Conservation (phyloP, 2,329 filamentous ascomycete genomes). For the Nothopassalora personata region DNA sequence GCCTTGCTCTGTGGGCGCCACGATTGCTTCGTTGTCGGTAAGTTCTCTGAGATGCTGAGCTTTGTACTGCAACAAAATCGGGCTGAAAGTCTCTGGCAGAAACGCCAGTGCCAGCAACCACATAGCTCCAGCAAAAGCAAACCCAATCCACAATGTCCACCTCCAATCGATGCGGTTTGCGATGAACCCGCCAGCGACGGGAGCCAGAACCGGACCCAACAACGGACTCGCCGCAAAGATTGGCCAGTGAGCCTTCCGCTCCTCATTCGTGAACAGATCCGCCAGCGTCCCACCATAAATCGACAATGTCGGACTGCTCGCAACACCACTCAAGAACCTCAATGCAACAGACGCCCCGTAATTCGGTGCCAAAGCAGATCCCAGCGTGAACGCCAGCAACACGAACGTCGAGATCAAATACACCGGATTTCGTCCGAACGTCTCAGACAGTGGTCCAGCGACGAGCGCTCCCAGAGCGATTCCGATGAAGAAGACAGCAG, state of each 20-base stretch:
- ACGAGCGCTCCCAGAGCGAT: slow-evolving; percentile 31
- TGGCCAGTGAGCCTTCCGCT: slow-evolving; percentile 21
- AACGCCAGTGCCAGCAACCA: slow-evolving; percentile 33
- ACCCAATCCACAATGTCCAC: slow-evolving; percentile 42
- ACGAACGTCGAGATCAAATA: slow-evolving; percentile 19
- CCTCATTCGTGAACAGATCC: slow-evolving; percentile 19
- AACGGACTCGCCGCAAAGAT: not conserved
- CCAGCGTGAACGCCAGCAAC: slow-evolving; percentile 16
- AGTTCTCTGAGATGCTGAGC: slow-evolving; percentile 27
- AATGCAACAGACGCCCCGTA: slow-evolving; percentile 20
- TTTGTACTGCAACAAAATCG: slow-evolving; percentile 32
- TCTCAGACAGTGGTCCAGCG: slow-evolving; percentile 37
- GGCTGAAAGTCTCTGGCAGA: slow-evolving; percentile 48
- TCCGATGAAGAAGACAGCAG: slow-evolving; percentile 4
- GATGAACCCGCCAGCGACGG: slow-evolving; percentile 26
- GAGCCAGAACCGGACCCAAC: slow-evolving; percentile 17
- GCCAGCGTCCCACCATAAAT: slow-evolving; percentile 22
- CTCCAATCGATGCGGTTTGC: slow-evolving; percentile 38
- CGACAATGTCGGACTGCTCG: slow-evolving; percentile 20
- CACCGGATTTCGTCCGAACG: slow-evolving; percentile 19
- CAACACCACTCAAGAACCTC: slow-evolving; percentile 24
- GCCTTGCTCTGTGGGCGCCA: slow-evolving; percentile 1
- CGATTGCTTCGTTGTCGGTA: slow-evolving; percentile 21
- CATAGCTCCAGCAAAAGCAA: slow-evolving; percentile 15
- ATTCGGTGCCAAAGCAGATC: slow-evolving; percentile 18